Percentiles rank a stretch among this genome's conserved stretches.
Conservation (phyloP, 352 stramenopile species). For the Phytophthora crassamura region DNA sequence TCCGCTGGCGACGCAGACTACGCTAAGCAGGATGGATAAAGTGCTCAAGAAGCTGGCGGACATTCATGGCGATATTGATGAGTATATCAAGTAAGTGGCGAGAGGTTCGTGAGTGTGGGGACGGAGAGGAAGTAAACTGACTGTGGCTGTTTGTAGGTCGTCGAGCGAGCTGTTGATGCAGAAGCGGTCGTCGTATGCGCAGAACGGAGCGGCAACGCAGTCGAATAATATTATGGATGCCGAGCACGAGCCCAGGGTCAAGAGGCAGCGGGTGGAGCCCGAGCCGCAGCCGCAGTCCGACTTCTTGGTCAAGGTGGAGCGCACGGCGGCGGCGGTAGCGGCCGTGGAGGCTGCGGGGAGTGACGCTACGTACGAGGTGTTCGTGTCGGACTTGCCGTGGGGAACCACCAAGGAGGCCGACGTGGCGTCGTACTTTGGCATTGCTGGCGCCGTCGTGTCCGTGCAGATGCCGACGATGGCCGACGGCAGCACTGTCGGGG, state of each 20-base stretch:
- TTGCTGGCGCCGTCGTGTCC: conserved; percentile 53
- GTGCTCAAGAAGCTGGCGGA: conserved; percentile 48
- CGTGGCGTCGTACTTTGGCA: conserved; percentile 71
- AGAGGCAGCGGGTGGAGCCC: conserved; percentile 43
- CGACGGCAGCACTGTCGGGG: conserved; percentile 72
- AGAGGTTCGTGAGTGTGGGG: background rate
- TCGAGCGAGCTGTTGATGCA: conserved; percentile 46
- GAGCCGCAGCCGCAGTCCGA: conserved; percentile 19
- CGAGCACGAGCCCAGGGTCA: conserved; percentile 34
- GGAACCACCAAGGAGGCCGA: conserved; percentile 49
- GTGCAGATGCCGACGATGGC: conserved; percentile 77
- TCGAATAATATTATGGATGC: conserved; percentile 30
- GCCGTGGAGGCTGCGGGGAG: conserved; percentile 18
- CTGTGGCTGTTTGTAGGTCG: conserved; percentile 32
- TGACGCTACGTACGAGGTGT: conserved; percentile 50
- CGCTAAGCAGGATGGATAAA: conserved; percentile 46
- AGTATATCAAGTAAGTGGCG: conserved; percentile 64
- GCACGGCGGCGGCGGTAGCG: conserved; percentile 31
- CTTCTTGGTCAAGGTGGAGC: conserved; percentile 61
- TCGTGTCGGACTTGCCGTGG: conserved; percentile 75
- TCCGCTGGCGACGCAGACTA: conserved; percentile 37
- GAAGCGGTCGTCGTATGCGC: conserved; percentile 37
- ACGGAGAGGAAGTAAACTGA: background rate
- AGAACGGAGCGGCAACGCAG: conserved; percentile 5
- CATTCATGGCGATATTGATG: conserved; percentile 57